Evolutionary conservation across 371 early-diverging fungal genomes (phyloP).

Genomic region (Mortierella sp.): DNA sequence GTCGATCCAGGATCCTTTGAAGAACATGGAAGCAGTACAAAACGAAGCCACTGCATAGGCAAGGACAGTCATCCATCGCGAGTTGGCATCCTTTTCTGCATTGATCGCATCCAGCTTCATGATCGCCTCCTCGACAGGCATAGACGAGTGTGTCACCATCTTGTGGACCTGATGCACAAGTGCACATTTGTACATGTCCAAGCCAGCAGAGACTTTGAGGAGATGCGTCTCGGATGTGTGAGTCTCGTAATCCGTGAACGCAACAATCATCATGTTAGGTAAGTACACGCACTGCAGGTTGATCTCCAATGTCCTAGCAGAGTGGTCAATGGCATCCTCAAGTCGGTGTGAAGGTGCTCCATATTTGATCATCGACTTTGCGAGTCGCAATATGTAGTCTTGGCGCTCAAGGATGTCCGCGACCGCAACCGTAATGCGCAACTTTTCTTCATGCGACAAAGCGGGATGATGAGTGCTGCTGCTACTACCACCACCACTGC

Average conservation of each 20-base stretch:
- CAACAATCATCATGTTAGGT: slow-evolving; percentile 75
- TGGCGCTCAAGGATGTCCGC: slow-evolving; percentile 71
- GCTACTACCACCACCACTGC: not conserved
- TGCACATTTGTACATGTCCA: slow-evolving; percentile 72
- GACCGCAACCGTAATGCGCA: slow-evolving; percentile 68
- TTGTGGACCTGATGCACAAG: slow-evolving; percentile 66
- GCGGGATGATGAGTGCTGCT: not conserved
- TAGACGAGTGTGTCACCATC: slow-evolving; percentile 57
- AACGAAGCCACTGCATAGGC: slow-evolving; percentile 70
- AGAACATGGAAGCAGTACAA: slow-evolving; percentile 70
- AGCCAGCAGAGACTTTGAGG: slow-evolving; percentile 62
- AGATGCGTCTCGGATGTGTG: slow-evolving; percentile 80
- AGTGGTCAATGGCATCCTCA: slow-evolving; percentile 70
- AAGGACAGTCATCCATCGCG: slow-evolving; percentile 59
- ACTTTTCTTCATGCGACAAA: slow-evolving; percentile 59
- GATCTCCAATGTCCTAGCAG: slow-evolving; percentile 66
- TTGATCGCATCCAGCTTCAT: slow-evolving; percentile 67
- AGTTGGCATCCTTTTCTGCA: slow-evolving; percentile 60
- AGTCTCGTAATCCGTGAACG: slow-evolving; percentile 77
- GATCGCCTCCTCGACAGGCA: slow-evolving; percentile 65
- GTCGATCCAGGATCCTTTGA: slow-evolving; percentile 72
- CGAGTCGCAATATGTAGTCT: slow-evolving; percentile 74
- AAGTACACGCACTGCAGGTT: slow-evolving; percentile 68
- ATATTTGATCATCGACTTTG: slow-evolving; percentile 73
- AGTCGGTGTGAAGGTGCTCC: slow-evolving; percentile 85